phyloP scores from a whole-genome alignment of 768 basidiomycete genomes.

The Mycena floridula region DNA sequence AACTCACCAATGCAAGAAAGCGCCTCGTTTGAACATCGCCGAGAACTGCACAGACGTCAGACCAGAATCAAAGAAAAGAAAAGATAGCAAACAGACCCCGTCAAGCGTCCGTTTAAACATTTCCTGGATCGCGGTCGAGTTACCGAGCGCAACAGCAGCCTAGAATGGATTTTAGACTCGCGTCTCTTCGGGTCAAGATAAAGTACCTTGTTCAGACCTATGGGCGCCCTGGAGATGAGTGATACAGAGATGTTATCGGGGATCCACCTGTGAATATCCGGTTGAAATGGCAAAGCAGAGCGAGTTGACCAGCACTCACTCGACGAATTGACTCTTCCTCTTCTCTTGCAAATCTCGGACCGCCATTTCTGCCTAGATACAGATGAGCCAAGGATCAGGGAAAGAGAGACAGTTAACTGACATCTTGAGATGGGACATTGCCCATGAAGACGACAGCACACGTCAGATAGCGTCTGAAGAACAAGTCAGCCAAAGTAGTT shows the following conservation, averaged over 20 bases:
- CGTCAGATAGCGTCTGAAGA: slow-evolving; percentile 73
- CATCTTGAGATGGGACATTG: slow-evolving; percentile 73
- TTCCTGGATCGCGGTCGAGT: slow-evolving; percentile 83
- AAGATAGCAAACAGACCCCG: slow-evolving; percentile 34
- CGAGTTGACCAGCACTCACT: slow-evolving; percentile 38
- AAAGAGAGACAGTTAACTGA: slow-evolving; percentile 22
- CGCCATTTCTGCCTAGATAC: slow-evolving; percentile 48
- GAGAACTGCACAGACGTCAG: slow-evolving; percentile 50
- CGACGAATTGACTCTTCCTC: slow-evolving; percentile 71
- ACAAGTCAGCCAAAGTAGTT: background rate
- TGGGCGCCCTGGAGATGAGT: slow-evolving; percentile 76
- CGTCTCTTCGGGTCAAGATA: background rate
- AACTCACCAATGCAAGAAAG: slow-evolving; percentile 76
- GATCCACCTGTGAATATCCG: slow-evolving; percentile 72
- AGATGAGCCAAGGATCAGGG: slow-evolving; percentile 22
- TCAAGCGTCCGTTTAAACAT: slow-evolving; percentile 69
- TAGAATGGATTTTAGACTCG: slow-evolving; percentile 19
- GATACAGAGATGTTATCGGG: slow-evolving; percentile 87
- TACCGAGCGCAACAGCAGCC: slow-evolving; percentile 67
- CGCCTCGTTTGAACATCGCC: slow-evolving; percentile 76
- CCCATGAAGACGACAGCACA: slow-evolving; percentile 87
- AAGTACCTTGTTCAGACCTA: slow-evolving; percentile 65
- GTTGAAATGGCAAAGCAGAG: too few species aligned
- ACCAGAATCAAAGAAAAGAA: background rate
- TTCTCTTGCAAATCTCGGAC: slow-evolving; percentile 71